Evolutionary conservation across 2,329 filamentous ascomycete species (phyloP).

Genomic region (Trichoderma atroviride): DNA sequence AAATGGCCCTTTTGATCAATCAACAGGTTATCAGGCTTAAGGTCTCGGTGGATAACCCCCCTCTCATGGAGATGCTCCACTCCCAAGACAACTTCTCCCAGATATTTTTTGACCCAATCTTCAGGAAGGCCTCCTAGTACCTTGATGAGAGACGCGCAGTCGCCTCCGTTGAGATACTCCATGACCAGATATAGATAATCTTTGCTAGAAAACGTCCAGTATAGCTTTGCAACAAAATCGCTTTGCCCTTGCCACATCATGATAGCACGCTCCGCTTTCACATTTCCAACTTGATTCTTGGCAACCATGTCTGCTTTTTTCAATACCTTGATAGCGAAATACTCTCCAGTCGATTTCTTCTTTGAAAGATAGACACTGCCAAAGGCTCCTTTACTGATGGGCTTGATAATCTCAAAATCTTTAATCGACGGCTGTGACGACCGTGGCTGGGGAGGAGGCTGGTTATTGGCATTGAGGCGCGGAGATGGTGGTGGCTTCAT

Average conservation of each 20-base stretch:
- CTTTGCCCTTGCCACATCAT: conserved; percentile 99
- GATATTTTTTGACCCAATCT: conserved; percentile 97
- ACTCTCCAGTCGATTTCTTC: conserved; percentile 97
- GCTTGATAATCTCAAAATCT: conserved; percentile 99
- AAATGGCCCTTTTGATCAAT: conserved; percentile 97
- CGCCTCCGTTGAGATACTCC: conserved; percentile 97
- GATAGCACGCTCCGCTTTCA: conserved; percentile 96
- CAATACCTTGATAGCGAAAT: conserved; percentile 96
- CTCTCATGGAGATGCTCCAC: conserved; percentile 93
- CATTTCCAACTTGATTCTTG: conserved; percentile 98
- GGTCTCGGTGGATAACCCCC: conserved; percentile 92
- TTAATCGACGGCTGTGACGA: conserved; percentile 96
- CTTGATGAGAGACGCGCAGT: conserved; percentile 96
- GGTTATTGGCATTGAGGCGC: conserved; percentile 69
- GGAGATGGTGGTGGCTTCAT: conserved; percentile 79
- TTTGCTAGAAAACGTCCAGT: conserved; percentile 99
- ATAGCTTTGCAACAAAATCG: conserved; percentile 97
- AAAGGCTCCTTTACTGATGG: conserved; percentile 98
- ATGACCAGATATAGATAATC: conserved; percentile 98
- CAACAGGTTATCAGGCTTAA: conserved; percentile 95
- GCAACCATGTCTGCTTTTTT: conserved; percentile 99
- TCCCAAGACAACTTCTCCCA: conserved; percentile 94
- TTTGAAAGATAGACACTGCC: conserved; percentile 97
- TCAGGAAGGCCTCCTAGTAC: conserved; percentile 88
- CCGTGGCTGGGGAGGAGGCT: conserved; percentile 78